These are phyloP conservation scores for Phytophthora hybrid DNA, from an alignment of 352 stramenopile genomes.

Conservation along the genomic window DNA sequence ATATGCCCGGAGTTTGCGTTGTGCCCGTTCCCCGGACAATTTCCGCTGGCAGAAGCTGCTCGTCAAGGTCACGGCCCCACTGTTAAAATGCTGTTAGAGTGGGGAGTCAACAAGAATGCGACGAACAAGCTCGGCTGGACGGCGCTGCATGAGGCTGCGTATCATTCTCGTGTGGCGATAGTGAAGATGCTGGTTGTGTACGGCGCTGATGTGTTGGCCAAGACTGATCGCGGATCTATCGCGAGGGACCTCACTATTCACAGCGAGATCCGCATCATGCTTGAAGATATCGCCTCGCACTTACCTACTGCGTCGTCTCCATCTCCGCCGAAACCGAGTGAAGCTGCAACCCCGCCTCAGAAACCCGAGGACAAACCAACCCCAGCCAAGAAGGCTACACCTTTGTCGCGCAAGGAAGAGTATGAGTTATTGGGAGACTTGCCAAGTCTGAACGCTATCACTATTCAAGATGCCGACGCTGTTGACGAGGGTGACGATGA, in stretches of 20 bases:
- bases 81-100: slow-evolving; percentile 81
- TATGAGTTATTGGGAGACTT: slow-evolving; percentile 83
- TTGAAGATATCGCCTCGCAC: slow-evolving; percentile 73
- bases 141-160: slow-evolving; percentile 82
- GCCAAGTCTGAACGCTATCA: slow-evolving; percentile 67
- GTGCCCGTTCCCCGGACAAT: slow-evolving; percentile 78
- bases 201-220: slow-evolving; percentile 69
- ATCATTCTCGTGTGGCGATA: slow-evolving; percentile 78
- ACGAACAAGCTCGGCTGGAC: slow-evolving; percentile 80
- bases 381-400: slow-evolving; percentile 40
- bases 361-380: slow-evolving; percentile 50
- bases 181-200: slow-evolving; percentile 85
- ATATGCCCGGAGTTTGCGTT: slow-evolving; percentile 84
- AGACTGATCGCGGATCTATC: slow-evolving; percentile 74
- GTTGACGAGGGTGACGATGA: slow-evolving; percentile 40
- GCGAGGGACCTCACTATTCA: slow-evolving; percentile 82
- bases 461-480: slow-evolving; percentile 61
- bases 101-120: slow-evolving; percentile 82
- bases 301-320: slow-evolving; percentile 28
- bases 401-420: slow-evolving; percentile 82
- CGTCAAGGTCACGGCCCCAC: slow-evolving; percentile 69
- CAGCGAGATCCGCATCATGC: slow-evolving; percentile 79
- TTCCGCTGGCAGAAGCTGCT: slow-evolving; percentile 70
- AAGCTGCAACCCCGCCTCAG: slow-evolving; percentile 19
- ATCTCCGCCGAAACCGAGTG: slow-evolving; percentile 22